These are phyloP conservation scores for Nadsonia fulvescens DNA, from an alignment of 805 yeast species.

Conservation along the genomic window DNA sequence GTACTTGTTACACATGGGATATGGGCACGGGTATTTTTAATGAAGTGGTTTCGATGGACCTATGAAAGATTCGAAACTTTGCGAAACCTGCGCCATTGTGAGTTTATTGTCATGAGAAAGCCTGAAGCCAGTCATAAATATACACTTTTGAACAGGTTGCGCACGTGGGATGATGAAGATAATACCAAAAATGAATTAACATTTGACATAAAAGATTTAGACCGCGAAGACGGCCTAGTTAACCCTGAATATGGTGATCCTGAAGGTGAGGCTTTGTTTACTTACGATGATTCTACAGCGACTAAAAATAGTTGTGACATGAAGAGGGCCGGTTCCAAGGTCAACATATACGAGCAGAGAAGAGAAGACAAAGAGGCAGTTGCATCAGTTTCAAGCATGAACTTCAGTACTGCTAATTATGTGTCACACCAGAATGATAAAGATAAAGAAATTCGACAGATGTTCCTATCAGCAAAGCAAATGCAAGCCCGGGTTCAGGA, in stretches of 20 bases:
- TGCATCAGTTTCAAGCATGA: too few species aligned
- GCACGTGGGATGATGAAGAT: constrained; percentile 49
- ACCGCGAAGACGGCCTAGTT: constrained; percentile 15
- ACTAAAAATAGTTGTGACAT: too few species aligned
- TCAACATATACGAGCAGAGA: too few species aligned
- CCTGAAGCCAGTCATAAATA: constrained; percentile 28
- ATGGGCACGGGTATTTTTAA: constrained; percentile 80
- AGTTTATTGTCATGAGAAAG: constrained; percentile 61
- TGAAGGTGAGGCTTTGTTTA: constrained; percentile 28
- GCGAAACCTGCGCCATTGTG: constrained; percentile 72
- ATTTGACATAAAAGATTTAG: constrained; percentile 5
- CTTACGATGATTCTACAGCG: constrained; percentile 43
- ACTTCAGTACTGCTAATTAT: too few species aligned
- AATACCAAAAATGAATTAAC: constrained; percentile 7
- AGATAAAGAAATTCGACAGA: too few species aligned
- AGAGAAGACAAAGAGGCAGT: too few species aligned
- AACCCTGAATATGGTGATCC: constrained; percentile 18
- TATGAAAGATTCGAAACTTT: constrained; percentile 77
- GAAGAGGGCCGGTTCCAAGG: too few species aligned
- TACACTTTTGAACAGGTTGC: constrained; percentile 38
- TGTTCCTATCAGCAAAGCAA: too few species aligned
- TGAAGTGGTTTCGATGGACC: constrained; percentile 91
- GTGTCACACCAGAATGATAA: too few species aligned
- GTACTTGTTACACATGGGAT: constrained; percentile 87
- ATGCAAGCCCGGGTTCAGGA: too few species aligned